Conservation (phyloP, 1,284 basidiomycete genomes). For the Phenoliferia sp. region DNA sequence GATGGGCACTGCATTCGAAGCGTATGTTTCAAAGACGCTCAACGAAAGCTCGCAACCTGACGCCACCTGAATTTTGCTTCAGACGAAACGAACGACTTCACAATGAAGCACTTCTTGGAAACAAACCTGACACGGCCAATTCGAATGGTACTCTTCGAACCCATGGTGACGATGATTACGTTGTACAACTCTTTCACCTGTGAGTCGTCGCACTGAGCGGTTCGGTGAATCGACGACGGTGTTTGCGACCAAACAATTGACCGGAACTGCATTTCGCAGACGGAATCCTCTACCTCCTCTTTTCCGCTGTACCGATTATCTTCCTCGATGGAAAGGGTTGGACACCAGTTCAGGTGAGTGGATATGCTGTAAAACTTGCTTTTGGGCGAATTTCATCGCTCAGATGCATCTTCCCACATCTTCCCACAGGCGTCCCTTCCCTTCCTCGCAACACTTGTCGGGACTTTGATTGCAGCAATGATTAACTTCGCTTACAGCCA, state of each 20-base stretch:
- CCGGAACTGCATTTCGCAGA: slow-evolving; percentile 37
- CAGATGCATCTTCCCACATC: too few species aligned
- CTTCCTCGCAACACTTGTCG: slow-evolving; percentile 42
- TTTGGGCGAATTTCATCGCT: too few species aligned
- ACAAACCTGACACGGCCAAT: slow-evolving; percentile 41
- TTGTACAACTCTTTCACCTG: slow-evolving; percentile 15
- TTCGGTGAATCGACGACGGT: too few species aligned
- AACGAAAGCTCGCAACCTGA: neutral
- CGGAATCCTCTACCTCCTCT: slow-evolving; percentile 27
- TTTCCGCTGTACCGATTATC: slow-evolving; percentile 42
- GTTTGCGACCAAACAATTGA: too few species aligned
- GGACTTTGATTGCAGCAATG: slow-evolving; percentile 37
- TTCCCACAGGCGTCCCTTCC: slow-evolving; percentile 40
- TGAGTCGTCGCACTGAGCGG: slow-evolving; percentile 4
- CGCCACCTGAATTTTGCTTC: slow-evolving; percentile 2
- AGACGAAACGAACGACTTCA: slow-evolving; percentile 38
- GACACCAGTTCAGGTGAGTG: slow-evolving; percentile 12
- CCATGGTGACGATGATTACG: slow-evolving; percentile 39
- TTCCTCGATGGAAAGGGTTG: slow-evolving; percentile 40
- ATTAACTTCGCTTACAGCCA: slow-evolving; percentile 40
- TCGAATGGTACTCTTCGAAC: slow-evolving; percentile 40
- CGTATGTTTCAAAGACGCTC: slow-evolving; percentile 1
- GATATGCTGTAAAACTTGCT: too few species aligned
- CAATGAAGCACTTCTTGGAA: slow-evolving; percentile 35
- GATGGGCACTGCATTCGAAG: slow-evolving; percentile 37